Evolutionary conservation across 768 basidiomycete genomes (phyloP).

Genomic region (Leccinum disarticulatum): DNA sequence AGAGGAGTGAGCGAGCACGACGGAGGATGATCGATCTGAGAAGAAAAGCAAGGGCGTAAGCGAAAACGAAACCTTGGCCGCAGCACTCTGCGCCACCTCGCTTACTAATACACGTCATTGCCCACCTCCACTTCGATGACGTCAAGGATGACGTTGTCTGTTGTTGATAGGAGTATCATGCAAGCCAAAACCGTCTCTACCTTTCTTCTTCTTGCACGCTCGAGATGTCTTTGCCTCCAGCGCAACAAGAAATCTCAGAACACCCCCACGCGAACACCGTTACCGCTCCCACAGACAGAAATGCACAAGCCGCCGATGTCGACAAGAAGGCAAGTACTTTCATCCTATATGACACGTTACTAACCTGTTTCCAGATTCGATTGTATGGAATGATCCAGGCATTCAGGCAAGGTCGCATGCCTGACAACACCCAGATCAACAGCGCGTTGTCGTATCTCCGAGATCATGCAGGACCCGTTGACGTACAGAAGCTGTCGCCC

Average conservation of each 20-base stretch:
- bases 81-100: too few species aligned
- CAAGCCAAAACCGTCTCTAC: not conserved
- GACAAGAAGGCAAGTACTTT: conserved; percentile 60
- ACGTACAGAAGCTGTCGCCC: conserved; percentile 63
- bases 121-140: not conserved
- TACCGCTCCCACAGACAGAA: conserved; percentile 62
- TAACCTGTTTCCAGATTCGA: conserved; percentile 43
- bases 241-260: conserved; percentile 59
- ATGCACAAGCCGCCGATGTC: conserved; percentile 66
- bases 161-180: not conserved
- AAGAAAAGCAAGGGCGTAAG: too few species aligned
- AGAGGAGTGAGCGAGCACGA: too few species aligned
- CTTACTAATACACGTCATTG: too few species aligned
- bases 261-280: conserved; percentile 61
- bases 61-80: too few species aligned
- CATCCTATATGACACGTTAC: not conserved
- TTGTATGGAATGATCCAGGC: conserved; percentile 82
- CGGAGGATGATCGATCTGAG: too few species aligned
- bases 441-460: conserved; percentile 65
- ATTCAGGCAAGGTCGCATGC: conserved; percentile 75
- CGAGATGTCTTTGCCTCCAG: conserved; percentile 65
- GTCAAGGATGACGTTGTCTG: not conserved
- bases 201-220: not conserved
- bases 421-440: conserved; percentile 81
- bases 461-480: conserved; percentile 52